Evolutionary conservation across 2,329 filamentous ascomycete species (phyloP).

Genomic region (Pochonia chlamydosporia): DNA sequence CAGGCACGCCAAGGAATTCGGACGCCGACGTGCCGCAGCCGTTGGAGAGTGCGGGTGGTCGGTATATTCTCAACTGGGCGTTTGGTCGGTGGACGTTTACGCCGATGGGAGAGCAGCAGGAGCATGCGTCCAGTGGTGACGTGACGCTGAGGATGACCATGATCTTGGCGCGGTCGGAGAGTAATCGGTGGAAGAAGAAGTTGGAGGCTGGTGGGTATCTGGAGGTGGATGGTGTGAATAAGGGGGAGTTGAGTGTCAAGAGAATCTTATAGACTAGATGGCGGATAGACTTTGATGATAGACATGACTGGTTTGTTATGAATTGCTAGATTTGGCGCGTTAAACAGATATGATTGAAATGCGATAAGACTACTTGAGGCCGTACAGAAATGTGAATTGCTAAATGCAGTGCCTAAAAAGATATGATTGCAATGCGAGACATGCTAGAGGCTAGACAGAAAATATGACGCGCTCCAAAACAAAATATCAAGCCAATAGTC

Average conservation of each 20-base stretch:
- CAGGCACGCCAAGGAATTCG: conserved; percentile 41
- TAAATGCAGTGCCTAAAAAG: too few species aligned
- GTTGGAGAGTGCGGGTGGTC: conserved; percentile 25
- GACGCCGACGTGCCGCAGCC: conserved; percentile 38
- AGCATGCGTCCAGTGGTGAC: conserved; percentile 52
- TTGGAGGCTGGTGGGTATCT: conserved; percentile 54
- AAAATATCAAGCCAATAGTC: too few species aligned
- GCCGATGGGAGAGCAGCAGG: conserved; percentile 35
- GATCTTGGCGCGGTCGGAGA: conserved; percentile 67
- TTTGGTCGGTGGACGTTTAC: conserved; percentile 96
- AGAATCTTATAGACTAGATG: conserved; percentile 36
- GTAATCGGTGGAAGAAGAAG: conserved; percentile 70
- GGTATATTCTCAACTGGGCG: conserved; percentile 96
- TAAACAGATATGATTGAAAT: not conserved
- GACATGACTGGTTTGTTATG: not conserved
- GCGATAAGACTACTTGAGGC: too few species aligned
- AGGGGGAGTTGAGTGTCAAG: conserved; percentile 45
- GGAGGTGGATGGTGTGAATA: conserved; percentile 38
- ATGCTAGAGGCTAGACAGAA: too few species aligned
- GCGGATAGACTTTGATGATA: not conserved
- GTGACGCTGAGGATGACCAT: conserved; percentile 65
- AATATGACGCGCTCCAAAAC: too few species aligned
- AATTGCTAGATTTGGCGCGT: not conserved
- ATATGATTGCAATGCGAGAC: too few species aligned
- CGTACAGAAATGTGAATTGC: too few species aligned